Evolutionary conservation across 257 asterid genomes (phyloP).

Genomic region (Asclepias syriaca): DNA sequence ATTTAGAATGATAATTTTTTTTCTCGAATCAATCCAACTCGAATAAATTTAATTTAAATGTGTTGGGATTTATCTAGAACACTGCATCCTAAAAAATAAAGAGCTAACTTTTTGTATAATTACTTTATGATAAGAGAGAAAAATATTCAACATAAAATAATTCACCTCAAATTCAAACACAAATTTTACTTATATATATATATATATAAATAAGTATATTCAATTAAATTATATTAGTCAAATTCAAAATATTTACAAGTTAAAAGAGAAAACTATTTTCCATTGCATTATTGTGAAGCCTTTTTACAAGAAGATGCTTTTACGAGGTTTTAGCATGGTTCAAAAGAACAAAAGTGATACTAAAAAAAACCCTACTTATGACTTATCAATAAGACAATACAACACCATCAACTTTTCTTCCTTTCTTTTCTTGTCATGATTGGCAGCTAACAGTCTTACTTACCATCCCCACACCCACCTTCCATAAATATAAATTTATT

Average conservation of each 20-base stretch:
- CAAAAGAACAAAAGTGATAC: not conserved
- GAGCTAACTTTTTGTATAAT: not conserved
- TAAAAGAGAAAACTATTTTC: not conserved
- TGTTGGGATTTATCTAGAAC: too few species aligned
- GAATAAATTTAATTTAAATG: too few species aligned
- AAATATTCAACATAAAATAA: too few species aligned
- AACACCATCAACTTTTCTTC: slow-evolving; percentile 8
- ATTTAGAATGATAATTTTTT: too few species aligned
- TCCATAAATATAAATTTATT: too few species aligned
- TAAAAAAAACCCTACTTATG: not conserved
- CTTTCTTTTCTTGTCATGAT: not conserved
- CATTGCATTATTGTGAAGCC: not conserved
- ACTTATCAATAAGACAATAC: slow-evolving; percentile 4
- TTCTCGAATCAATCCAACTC: too few species aligned
- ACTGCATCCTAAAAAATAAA: not conserved
- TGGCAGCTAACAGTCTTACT: slow-evolving; percentile 1
- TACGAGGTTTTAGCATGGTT: slow-evolving; percentile 13
- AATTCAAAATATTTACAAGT: too few species aligned
- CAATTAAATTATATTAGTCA: too few species aligned
- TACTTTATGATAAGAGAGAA: too few species aligned
- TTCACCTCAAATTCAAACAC: too few species aligned
- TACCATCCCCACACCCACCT: not conserved
- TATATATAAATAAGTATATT: too few species aligned
- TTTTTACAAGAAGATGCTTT: slow-evolving; percentile 10
- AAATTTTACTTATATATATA: too few species aligned